These are phyloP conservation scores for Oryza australiensis DNA, from an alignment of 176 grass and related monocot species.

Conservation along the genomic window DNA sequence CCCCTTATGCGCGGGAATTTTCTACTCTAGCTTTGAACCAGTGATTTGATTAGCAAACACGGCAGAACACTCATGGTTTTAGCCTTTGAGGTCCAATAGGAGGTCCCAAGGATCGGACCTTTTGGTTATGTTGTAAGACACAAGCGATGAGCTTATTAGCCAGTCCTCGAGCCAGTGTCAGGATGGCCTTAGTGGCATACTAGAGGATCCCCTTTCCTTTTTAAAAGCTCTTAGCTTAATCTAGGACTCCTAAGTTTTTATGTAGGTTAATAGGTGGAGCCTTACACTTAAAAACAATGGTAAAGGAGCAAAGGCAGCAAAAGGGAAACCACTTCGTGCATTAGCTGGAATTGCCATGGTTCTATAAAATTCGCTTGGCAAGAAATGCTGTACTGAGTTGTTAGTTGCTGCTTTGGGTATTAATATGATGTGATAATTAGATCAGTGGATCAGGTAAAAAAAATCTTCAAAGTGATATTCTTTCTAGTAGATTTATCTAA, in stretches of 20 bases:
- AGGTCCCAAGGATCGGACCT: background rate
- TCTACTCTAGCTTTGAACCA: conserved; percentile 4
- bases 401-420: background rate
- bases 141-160: background rate
- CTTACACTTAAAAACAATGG: background rate
- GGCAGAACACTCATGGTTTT: background rate
- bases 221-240: conserved; percentile 14
- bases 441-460: background rate
- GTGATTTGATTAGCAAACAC: conserved; percentile 32
- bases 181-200: background rate
- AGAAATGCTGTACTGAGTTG: background rate
- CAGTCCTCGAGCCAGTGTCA: background rate
- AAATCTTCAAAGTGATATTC: background rate
- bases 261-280: conserved; percentile 7
- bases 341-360: background rate
- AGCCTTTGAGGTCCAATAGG: conserved; percentile 3
- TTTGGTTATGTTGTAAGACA: conserved; percentile 25
- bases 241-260: background rate
- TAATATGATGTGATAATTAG: background rate
- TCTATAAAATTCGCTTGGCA: background rate
- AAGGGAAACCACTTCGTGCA: background rate
- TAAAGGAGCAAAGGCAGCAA: background rate
- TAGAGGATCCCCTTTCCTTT: background rate
- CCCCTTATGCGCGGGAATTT: background rate
- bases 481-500: background rate